A percentile compares a stretch with the other conserved stretches of the same genome.
phyloP scores from a whole-genome alignment of 108 stramenopile species.

The Skeletonema tropicum region DNA sequence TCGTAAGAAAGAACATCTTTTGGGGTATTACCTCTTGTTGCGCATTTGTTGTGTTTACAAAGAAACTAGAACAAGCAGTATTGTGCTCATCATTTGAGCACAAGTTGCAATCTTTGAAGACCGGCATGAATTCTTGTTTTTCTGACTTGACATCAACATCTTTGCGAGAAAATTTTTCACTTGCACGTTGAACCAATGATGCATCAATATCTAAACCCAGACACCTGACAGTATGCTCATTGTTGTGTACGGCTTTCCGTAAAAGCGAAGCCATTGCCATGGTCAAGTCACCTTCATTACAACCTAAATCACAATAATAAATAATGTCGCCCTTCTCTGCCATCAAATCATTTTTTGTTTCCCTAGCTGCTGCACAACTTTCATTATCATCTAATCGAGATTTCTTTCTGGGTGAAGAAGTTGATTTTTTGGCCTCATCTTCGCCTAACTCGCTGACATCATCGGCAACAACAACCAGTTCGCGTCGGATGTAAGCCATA shows the following conservation, averaged over 20 bases:
- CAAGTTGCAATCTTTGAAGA: conserved; percentile 46
- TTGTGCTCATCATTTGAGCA: conserved; percentile 35
- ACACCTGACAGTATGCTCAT: conserved; percentile 23
- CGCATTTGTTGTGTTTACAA: not conserved
- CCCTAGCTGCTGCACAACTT: not conserved
- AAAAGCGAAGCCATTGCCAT: conserved; percentile 41
- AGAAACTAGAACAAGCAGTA: conserved; percentile 20
- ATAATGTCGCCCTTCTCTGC: conserved; percentile 15
- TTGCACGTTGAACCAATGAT: conserved; percentile 48
- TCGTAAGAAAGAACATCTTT: conserved; percentile 49
- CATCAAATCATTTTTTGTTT: not conserved
- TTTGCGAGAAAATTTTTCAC: conserved; percentile 19
- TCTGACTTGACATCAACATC: not conserved
- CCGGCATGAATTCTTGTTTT: not conserved
- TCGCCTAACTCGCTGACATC: conserved; percentile 3
- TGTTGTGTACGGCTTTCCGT: not conserved
- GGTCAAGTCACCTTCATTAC: conserved; percentile 63
- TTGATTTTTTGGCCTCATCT: not conserved
- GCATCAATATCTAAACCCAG: conserved; percentile 60
- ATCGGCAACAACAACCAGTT: conserved; percentile 2
- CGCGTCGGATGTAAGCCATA: conserved; percentile 16
- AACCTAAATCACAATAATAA: conserved; percentile 60
- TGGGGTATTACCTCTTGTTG: not conserved
- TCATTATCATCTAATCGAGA: conserved; percentile 9
- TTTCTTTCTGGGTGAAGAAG: conserved; percentile 13